Conservation (phyloP, 1,284 basidiomycete genomes). For the Malassezia brasiliensis region DNA sequence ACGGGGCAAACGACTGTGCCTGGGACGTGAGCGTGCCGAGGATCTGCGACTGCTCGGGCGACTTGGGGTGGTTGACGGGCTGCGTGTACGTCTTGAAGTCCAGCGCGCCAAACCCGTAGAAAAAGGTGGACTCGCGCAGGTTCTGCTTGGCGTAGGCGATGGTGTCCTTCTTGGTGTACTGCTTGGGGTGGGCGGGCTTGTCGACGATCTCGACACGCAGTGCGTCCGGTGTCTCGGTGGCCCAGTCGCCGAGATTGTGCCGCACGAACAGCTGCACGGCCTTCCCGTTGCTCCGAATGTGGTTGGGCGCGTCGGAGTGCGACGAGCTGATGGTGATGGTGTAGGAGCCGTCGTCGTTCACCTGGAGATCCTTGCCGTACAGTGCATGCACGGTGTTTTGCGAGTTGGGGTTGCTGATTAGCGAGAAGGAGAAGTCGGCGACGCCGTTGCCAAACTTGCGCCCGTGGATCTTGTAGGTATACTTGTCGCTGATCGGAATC, state of each 20-base stretch:
- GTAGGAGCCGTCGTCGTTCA: conserved; percentile 13
- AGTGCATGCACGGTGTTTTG: conserved; percentile 10
- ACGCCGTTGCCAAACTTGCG: conserved; percentile 10
- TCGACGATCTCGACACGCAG: conserved; percentile 7
- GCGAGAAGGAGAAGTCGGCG: conserved; percentile 12
- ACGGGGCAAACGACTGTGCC: conserved; percentile 13
- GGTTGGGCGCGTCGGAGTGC: neutral
- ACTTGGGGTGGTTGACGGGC: neutral
- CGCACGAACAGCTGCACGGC: conserved; percentile 14
- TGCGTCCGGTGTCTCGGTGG: conserved; percentile 11
- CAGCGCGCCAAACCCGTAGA: conserved; percentile 17
- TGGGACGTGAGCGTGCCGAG: conserved; percentile 18
- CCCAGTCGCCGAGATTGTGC: conserved; percentile 16
- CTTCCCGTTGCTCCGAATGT: conserved; percentile 6
- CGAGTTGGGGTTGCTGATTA: conserved; percentile 16
- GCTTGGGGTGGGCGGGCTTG: neutral
- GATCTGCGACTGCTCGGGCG: conserved; percentile 1
- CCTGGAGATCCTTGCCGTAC: conserved; percentile 5
- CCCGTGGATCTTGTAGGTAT: conserved; percentile 12
- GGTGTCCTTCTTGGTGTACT: neutral
- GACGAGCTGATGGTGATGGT: conserved; percentile 10
- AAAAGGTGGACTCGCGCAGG: conserved; percentile 11
- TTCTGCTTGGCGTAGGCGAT: conserved; percentile 1
- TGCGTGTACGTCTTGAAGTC: conserved; percentile 13
- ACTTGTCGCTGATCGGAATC: conserved; percentile 13